Base-by-base conservation (phyloP, 257 asterid species). In the Rehmannia glutinosa region DNA sequence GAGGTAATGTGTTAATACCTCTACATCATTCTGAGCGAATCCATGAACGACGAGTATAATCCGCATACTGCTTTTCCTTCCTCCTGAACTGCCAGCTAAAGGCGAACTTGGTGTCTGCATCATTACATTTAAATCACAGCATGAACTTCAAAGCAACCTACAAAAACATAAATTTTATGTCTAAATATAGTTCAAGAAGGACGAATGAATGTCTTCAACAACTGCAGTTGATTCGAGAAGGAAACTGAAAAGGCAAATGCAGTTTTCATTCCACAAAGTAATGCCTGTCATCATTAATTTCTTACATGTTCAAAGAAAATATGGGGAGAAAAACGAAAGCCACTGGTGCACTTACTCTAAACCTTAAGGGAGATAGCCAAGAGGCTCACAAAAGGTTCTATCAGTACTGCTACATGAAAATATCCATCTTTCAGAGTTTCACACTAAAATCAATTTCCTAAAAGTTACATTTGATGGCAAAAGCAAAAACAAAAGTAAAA, bases 51-150 rank as follows among this genome's bases (percentile, higher is more conserved):
- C 88, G 17, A 93, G 89, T 73, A 92, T 81, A 15, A 92, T 68
- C 52, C 90, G 81, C 35, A 16, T 76, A 65, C 82, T 83, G 68
- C 93, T 27, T 80, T 87, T 90, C 82, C 97, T 84, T 41, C 94
- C 98, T 15, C 47, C 96, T 19, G 95, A 83, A 68, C 71, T 73
- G 62, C 91, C 86, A 59, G 64, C 86, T 54, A 92, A 16, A 15
- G 98, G 98, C 6, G 98, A 84, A 75, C 91, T 76, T 41, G 98
- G 95, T 41, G 98, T 92, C 98, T 92, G 97, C 90, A 82, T 74
- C 70, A 86, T 77, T 77, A 84, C 84, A 87, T 80, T 75, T 56
- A 71, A 84, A 80, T 80, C 83, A 81, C 78, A 68, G 76, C 78
- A 79, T 78, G 73, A 85, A 80, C 85, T 72, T 80, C 80, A 78